Evolutionary conservation across 2,329 filamentous ascomycete genomes (phyloP).

Genomic region (Epichloe sibirici): DNA sequence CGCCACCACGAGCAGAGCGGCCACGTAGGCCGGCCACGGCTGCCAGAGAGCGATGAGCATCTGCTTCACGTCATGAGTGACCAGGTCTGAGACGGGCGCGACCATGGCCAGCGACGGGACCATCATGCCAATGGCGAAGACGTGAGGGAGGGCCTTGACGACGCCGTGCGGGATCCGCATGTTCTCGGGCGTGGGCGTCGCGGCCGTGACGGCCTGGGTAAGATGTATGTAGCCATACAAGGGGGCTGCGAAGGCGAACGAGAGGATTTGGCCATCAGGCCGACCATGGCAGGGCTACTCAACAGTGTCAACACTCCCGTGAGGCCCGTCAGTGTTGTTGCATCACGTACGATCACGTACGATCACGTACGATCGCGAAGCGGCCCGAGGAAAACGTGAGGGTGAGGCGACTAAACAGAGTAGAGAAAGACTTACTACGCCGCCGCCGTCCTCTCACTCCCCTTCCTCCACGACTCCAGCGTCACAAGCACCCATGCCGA

Average conservation of each 20-base stretch:
- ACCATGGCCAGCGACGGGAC: constrained; percentile 9
- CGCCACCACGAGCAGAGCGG: constrained; percentile 2
- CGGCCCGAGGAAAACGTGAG: background rate
- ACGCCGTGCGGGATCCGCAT: constrained; percentile 9
- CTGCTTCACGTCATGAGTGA: constrained; percentile 11
- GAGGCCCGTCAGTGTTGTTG: no score
- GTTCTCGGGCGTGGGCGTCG: constrained; percentile 7
- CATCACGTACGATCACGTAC: no score
- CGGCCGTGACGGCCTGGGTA: constrained; percentile 4
- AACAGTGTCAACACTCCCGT: no score
- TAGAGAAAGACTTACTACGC: constrained; percentile 8
- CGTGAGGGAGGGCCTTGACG: constrained; percentile 7
- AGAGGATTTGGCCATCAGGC: constrained; percentile 9
- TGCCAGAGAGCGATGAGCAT: constrained; percentile 11
- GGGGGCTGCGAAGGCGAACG: constrained; percentile 11
- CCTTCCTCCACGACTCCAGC: constrained; percentile 12
- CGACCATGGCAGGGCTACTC: constrained; percentile 7
- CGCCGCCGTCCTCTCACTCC: constrained; percentile 6
- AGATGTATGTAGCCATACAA: constrained; percentile 9
- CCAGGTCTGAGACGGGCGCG: constrained; percentile 2
- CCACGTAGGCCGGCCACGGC: constrained; percentile 12
- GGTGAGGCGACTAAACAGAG: background rate
- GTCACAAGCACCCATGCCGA: constrained; percentile 9
- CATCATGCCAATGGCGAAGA: constrained; percentile 7
- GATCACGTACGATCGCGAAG: no score